Base-by-base conservation (phyloP, 345 rosid species). In the Laguncularia racemosa region DNA sequence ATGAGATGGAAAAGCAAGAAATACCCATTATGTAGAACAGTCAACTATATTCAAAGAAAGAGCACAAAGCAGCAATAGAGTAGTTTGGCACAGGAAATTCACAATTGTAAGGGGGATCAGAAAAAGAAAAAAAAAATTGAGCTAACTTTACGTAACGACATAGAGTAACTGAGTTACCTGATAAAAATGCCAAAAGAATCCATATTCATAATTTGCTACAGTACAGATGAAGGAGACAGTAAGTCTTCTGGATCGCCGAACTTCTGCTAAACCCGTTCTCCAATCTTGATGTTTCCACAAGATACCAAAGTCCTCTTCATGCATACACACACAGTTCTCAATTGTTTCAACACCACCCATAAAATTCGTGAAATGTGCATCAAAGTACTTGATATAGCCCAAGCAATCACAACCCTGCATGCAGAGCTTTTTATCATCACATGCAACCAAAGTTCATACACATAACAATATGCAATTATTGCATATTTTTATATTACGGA, bases 211-310 rank as follows among this genome's bases (percentile, higher is more conserved):
- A 64, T 86, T 86, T 16, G 95, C 95, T 49, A 86, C 83, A 1
- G 90, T 86, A 56, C 95, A 86, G 49, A 81, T 51, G 60, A 79
- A 83, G 19, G 89, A 86, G 51, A 83, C 85, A 0, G 84, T 66
- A 14, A 86, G 76, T 68, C 82, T 73, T 65, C 89, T 83, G 38
- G 89, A 86, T 58, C 89, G 58, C n/a, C 89, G 76, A 55, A 81
- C 95, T 79, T 86, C 89, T 50, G 87, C 85, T 59, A 86, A 79
- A 33, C 87, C 95, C 3, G 89, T 83, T 72, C 95, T 83, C 89
- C 89, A 86, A 58, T 86, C 95, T 71, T 86, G 95, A 72, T 86
- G 95, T 76, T 86, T 86, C 95, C 95, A 83, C 44, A 86, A 61
- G 55, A 83, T 83, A 16, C 87, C 87, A 57, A 79, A 81, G 71